Conservation (phyloP, 768 basidiomycete species). For the Boletus reticuloceps region DNA sequence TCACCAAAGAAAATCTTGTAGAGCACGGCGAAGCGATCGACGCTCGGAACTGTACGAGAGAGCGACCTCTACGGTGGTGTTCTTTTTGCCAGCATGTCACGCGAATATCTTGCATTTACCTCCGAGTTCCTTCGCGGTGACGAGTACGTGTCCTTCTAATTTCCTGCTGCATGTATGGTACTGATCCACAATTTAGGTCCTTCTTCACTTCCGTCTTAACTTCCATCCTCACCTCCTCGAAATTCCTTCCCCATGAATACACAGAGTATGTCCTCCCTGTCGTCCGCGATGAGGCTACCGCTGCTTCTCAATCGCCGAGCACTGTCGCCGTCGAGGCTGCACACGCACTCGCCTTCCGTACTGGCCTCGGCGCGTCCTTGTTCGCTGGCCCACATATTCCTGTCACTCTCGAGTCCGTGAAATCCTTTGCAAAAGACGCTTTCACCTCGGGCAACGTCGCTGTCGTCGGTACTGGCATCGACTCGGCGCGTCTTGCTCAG, state of each 20-base stretch:
- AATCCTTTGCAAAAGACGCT: constrained; percentile 65
- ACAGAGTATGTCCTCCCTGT: constrained; percentile 70
- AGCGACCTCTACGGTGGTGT: constrained; percentile 93
- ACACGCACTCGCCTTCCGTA: constrained; percentile 89
- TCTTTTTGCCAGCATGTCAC: constrained; percentile 77
- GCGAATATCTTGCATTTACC: constrained; percentile 90
- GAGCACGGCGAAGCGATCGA: constrained; percentile 85
- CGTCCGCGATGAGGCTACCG: constrained; percentile 65
- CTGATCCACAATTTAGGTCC: constrained; percentile 44
- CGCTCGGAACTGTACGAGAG: constrained; percentile 87
- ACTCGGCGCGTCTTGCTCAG: constrained; percentile 60
- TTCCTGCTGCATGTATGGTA: background rate
- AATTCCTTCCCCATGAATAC: constrained; percentile 77
- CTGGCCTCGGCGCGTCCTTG: constrained; percentile 87
- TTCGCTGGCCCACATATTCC: constrained; percentile 72
- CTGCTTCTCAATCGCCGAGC: constrained; percentile 58
- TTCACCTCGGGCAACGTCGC: constrained; percentile 82
- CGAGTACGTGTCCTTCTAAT: constrained; percentile 66
- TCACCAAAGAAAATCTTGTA: constrained; percentile 28
- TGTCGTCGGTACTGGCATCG: constrained; percentile 85
- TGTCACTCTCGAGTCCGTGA: constrained; percentile 69
- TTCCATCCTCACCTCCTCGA: constrained; percentile 78
- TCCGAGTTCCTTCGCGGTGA: constrained; percentile 95
- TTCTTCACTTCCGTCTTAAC: constrained; percentile 91
- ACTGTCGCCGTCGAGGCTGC: constrained; percentile 81